A percentile compares a stretch with the other conserved stretches of the same genome.
Evolutionary conservation across 2,329 filamentous ascomycete species (phyloP).

Genomic region (Phaeosphaeriaceae sp.): DNA sequence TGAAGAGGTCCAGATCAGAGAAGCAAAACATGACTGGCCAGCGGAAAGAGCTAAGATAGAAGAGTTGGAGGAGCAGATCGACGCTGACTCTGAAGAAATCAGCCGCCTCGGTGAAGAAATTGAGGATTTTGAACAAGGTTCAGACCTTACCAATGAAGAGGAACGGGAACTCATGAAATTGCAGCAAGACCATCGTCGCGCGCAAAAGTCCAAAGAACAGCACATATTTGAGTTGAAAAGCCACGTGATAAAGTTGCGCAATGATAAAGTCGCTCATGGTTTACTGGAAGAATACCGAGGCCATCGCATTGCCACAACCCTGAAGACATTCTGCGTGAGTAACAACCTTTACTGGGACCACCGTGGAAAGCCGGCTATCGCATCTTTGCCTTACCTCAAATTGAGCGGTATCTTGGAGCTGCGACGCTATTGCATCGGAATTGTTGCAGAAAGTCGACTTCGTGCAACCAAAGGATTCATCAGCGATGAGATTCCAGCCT

Average conservation of each 20-base stretch:
- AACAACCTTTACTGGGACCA: slow-evolving; percentile 53
- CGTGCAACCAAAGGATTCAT: slow-evolving; percentile 49
- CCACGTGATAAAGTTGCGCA: slow-evolving; percentile 50
- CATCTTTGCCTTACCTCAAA: slow-evolving; percentile 41
- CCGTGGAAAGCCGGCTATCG: slow-evolving; percentile 30
- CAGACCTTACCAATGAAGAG: slow-evolving; percentile 21
- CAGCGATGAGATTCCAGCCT: slow-evolving; percentile 49
- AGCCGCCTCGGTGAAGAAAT: slow-evolving; percentile 16
- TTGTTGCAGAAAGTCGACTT: slow-evolving; percentile 54
- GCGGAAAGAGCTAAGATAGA: slow-evolving; percentile 16
- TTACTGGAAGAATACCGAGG: slow-evolving; percentile 40
- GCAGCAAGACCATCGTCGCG: slow-evolving; percentile 4
- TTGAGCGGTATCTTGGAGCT: slow-evolving; percentile 54
- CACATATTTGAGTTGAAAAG: slow-evolving; percentile 33
- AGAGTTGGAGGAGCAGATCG: slow-evolving; percentile 7
- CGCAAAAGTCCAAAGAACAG: slow-evolving; percentile 11
- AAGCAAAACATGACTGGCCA: slow-evolving; percentile 23
- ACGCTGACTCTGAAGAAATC: slow-evolving; percentile 8
- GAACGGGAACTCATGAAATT: slow-evolving; percentile 28
- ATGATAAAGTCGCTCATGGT: slow-evolving; percentile 38
- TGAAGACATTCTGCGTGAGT: slow-evolving; percentile 55
- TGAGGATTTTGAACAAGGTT: slow-evolving; percentile 7
- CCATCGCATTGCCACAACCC: slow-evolving; percentile 21
- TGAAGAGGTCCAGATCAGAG: slow-evolving; percentile 17
- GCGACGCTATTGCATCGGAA: slow-evolving; percentile 54